phyloP scores from a whole-genome alignment of 2,329 filamentous ascomycete species.

The Colletotrichum neosansevieriae region DNA sequence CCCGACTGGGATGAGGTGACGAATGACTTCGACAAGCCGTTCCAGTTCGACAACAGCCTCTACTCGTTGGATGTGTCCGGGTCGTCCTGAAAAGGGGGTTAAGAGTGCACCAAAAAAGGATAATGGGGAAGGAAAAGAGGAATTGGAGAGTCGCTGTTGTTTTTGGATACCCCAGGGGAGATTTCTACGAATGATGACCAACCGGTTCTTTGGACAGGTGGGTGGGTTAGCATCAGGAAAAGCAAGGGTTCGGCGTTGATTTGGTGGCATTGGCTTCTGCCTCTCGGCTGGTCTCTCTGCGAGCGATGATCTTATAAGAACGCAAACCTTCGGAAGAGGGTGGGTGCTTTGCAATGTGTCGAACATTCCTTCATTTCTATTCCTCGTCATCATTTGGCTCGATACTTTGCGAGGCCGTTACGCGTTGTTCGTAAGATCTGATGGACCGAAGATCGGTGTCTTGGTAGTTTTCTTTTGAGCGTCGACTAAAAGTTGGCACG shows the following conservation, averaged over 20 bases:
- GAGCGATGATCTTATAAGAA: conserved; percentile 26
- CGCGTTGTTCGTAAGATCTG: conserved; percentile 1
- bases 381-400: conserved; percentile 17
- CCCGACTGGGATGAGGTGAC: conserved; percentile 63
- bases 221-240: conserved; percentile 33
- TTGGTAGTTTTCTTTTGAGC: conserved; percentile 28
- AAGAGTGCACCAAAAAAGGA: not conserved
- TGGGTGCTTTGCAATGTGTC: conserved; percentile 24
- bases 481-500: conserved; percentile 19
- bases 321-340: conserved; percentile 6
- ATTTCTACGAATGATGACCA: conserved; percentile 35
- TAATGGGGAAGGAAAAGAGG: not conserved
- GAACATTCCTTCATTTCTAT: conserved; percentile 5
- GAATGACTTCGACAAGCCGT: conserved; percentile 64
- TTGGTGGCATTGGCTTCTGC: conserved; percentile 7
- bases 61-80: conserved; percentile 50
- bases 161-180: conserved; percentile 34
- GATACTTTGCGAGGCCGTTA: conserved; percentile 20
- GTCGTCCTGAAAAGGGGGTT: conserved; percentile 22
- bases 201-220: conserved; percentile 26
- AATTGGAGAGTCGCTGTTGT: conserved; percentile 1
- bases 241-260: conserved; percentile 38
- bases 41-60: conserved; percentile 60
- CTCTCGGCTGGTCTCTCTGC: conserved; percentile 12
- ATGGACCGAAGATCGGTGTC: conserved; percentile 3